Evolutionary conservation across 345 rosid species (phyloP).

Genomic region (Eucalyptus pauciflora): DNA sequence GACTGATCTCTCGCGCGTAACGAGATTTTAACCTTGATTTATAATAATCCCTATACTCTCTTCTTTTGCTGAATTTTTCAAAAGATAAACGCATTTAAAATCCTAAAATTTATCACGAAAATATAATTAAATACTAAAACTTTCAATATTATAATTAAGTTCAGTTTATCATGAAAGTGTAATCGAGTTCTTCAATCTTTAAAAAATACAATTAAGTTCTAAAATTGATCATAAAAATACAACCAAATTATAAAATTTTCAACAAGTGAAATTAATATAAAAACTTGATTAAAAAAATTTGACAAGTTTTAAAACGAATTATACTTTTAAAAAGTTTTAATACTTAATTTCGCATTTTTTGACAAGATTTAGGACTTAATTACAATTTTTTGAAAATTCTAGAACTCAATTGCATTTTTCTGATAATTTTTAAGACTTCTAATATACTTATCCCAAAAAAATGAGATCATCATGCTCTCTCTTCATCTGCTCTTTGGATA

Average conservation of each 20-base stretch:
- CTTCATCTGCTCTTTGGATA: not conserved
- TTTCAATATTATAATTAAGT: too few relatives aligned
- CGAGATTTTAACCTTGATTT: not conserved
- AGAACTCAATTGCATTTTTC: fast-evolving
- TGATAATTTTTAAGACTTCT: fast-evolving
- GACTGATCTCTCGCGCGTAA: fast-evolving
- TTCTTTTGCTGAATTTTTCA: fast-evolving
- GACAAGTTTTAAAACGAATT: fast-evolving
- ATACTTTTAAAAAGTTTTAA: fast-evolving
- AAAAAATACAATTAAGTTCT: too few relatives aligned
- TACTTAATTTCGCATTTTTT: fast-evolving
- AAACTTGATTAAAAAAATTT: too few relatives aligned
- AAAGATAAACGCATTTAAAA: too few relatives aligned
- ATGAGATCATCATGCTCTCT: not conserved
- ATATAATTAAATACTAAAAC: too few relatives aligned
- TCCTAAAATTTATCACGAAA: too few relatives aligned
- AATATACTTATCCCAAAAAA: too few relatives aligned
- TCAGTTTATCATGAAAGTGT: fast-evolving
- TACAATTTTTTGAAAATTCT: too few relatives aligned
- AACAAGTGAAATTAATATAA: too few relatives aligned
- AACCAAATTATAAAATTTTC: too few relatives aligned
- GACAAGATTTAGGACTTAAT: fast-evolving
- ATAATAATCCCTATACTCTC: not conserved
- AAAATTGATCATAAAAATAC: too few relatives aligned
- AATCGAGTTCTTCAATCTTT: too few relatives aligned